A percentile compares a stretch with the other conserved stretches of the same genome.
Conservation (phyloP, 83 land plant species). For the Thuja plicata region DNA sequence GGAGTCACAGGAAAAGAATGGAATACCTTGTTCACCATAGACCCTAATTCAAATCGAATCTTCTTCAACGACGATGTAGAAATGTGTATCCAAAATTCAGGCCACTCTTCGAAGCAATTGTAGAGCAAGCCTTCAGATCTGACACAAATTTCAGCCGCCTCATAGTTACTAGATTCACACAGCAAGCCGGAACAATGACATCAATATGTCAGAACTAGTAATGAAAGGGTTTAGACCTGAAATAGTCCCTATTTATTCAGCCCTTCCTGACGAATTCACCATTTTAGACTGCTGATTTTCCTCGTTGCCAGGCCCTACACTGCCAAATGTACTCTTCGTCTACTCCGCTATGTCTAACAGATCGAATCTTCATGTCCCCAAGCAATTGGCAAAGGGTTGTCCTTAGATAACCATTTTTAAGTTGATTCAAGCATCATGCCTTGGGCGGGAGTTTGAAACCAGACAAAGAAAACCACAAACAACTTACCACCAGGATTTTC, state of each 20-base stretch:
- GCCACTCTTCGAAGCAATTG: slow-evolving; percentile 81
- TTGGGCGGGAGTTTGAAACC: too few species aligned
- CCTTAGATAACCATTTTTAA: slow-evolving; percentile 94
- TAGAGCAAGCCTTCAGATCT: slow-evolving; percentile 76
- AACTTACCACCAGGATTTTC: too few species aligned
- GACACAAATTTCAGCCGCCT: slow-evolving; percentile 22
- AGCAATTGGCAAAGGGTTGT: slow-evolving; percentile 59
- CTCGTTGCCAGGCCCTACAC: slow-evolving; percentile 86
- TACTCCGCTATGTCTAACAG: slow-evolving; percentile 94
- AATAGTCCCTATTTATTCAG: slow-evolving; percentile 59
- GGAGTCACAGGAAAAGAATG: slow-evolving; percentile 76
- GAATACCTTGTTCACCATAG: slow-evolving; percentile 48
- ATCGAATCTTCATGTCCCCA: slow-evolving; percentile 52
- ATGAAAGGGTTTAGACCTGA: slow-evolving; percentile 88
- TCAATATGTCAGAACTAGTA: slow-evolving; percentile 51
- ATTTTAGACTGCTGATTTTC: slow-evolving; percentile 93
- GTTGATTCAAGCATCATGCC: too few species aligned
- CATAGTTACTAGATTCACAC: slow-evolving; percentile 80
- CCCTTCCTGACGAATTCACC: slow-evolving; percentile 71
- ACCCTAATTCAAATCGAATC: slow-evolving; percentile 26
- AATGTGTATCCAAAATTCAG: slow-evolving; percentile 85
- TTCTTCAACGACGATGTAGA: slow-evolving; percentile 67
- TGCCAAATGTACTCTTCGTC: slow-evolving; percentile 85
- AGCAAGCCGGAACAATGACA: slow-evolving; percentile 63
- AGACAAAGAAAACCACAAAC: too few species aligned